Base-by-base conservation (phyloP, 2,329 filamentous ascomycete species). In the Neurospora crassa region DNA sequence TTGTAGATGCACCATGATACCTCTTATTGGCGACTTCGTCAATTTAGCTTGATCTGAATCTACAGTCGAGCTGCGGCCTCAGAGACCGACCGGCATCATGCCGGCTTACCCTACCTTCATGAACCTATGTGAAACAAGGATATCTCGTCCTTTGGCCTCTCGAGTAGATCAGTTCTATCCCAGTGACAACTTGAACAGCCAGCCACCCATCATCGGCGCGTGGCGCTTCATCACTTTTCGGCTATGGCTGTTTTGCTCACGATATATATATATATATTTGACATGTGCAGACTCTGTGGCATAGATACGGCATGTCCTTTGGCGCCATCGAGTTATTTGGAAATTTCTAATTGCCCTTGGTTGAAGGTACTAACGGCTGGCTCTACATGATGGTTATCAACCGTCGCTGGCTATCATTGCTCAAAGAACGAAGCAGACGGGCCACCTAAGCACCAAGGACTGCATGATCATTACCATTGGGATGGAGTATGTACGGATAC, bases 81-180 rank as follows among this genome's bases (percentile, higher is more conserved):
- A 90, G 88, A 91, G 89, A 87, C 89, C 89, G 89, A 91, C 88
- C 88, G 89, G 89, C 88, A 79, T 79, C 77, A 82, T 87, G 88
- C 89, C 89, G 88, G 88, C 88, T 89, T 88, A 81, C 79, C 79
- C 71, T 70, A 29, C 14, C 67, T 67, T 72, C 68, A 70, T 69
- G 71, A 69, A 69, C 12, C 42, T 59, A 40, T 73, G 73, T 72
- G 43, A 70, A 20, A 1, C 5, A 11, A 2, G 34, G 41, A 41
- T 8, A n/a, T 47, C 16, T 43, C 11, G 20, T 59, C 67, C 20
- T 71, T 69, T 43, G 18, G 40, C 24, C 37, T 41, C 40, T 63
- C 53, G 29, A 63, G 53, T 63, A 24, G 53, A 63, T 37, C 53
- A 8, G 29, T 63, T 37, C 1, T 63, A 34, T 7, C 10, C 3